These are phyloP conservation scores for Leishmania aethiopica DNA, from an alignment of 208 protist species.

Conservation along the genomic window DNA sequence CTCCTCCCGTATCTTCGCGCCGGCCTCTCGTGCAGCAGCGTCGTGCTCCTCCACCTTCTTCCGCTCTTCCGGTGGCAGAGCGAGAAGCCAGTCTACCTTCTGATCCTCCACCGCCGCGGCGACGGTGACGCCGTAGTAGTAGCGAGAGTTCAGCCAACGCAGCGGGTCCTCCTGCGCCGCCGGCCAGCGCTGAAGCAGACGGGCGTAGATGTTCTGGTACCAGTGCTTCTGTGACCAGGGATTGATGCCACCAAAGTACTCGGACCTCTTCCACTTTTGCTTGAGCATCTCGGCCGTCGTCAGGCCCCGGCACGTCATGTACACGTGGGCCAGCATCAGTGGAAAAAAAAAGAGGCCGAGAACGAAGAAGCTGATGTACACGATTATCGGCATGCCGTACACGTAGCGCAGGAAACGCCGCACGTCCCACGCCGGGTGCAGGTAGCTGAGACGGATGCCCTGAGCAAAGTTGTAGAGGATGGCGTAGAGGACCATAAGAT, in stretches of 20 bases:
- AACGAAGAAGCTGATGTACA: conserved; percentile 40
- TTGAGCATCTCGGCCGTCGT: conserved; percentile 53
- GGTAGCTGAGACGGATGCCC: conserved; percentile 30
- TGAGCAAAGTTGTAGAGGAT: conserved; percentile 38
- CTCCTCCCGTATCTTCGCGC: conserved; percentile 18
- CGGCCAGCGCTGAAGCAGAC: conserved; percentile 27
- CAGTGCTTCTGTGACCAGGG: conserved; percentile 48
- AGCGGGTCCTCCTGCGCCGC: conserved; percentile 16
- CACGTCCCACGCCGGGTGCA: conserved; percentile 26
- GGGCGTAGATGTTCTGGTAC: conserved; percentile 26
- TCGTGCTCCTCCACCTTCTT: conserved; percentile 29
- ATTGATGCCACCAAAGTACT: conserved; percentile 50
- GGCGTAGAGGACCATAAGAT: conserved; percentile 44
- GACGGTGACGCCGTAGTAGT: conserved; percentile 58
- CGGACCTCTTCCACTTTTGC: conserved; percentile 28
- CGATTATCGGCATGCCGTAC: conserved; percentile 40
- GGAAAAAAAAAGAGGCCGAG: conserved; percentile 49
- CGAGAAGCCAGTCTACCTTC: conserved; percentile 43
- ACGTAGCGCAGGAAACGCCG: conserved; percentile 17
- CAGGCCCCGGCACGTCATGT: conserved; percentile 42
- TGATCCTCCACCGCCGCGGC: conserved; percentile 43
- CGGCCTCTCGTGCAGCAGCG: conserved; percentile 16
- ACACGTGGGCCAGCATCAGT: conserved; percentile 38
- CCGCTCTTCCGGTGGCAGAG: conserved; percentile 35
- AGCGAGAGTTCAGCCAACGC: conserved; percentile 34